Base-by-base conservation (phyloP, 495 filamentous ascomycete genomes). In the Penicillium egyptiacum region DNA sequence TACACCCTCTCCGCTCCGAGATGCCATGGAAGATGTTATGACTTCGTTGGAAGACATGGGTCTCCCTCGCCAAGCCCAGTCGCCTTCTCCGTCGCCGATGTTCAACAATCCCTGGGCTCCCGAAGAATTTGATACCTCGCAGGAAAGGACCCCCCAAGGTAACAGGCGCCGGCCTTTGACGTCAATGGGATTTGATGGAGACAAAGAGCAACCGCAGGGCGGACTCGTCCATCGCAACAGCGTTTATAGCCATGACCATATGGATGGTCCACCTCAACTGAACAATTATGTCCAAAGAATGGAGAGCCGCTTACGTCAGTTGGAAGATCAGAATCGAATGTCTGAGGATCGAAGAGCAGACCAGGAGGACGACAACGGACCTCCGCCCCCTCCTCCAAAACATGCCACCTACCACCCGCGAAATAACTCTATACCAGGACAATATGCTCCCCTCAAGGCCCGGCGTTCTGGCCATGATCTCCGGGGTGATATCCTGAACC, bases 1-100 rank as follows among this genome's bases (percentile, higher is more conserved):
- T 60, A 98, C 94, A 0, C 94, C 94, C 5, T 96, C 94, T 11
- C 95, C 94, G 1, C 71, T 99, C 2, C 78, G 93, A 47, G 88
- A 91, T 69, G 94, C 94, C 0, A 98, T 98, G 93, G 92, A 97
- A 66, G 94, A 95, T 75, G 92, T 99, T 12, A 98, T 98, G 86
- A 91, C 92, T 56, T 96, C 94, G 31, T 74, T 99, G 50, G 84
- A 98, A 68, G 91, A 91, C 60, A 91, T 99, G 85, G 87, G 86
- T 17, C 78, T 88, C 61, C 75, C 82, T 28, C 75, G 77, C 58
- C 76, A 80, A 39, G 59, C 70, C 23, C 72, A 76, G 41, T 76
- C 76, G 10, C 70, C 74, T n/a, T 74, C 74, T 42, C 77, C 67
- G n/a, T 63, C 83, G 16, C 81, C 86, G 56, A 68, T 70, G 28